phyloP scores from a whole-genome alignment of 73 alveolate species.

The Halteria grandinella region DNA sequence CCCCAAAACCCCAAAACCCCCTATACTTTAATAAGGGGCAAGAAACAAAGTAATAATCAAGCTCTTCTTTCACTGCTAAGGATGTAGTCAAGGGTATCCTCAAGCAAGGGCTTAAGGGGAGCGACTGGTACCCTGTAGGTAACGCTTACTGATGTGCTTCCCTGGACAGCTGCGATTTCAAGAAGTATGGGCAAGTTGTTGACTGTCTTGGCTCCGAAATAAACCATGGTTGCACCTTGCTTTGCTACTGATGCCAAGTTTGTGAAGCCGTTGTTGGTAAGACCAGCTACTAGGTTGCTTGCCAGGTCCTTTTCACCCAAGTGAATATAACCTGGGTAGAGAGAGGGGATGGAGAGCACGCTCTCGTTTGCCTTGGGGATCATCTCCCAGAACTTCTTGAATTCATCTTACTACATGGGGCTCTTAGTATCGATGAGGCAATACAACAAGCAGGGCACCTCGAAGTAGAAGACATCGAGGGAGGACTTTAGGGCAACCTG shows the following conservation, averaged over 20 bases:
- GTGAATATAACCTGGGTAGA: neutral
- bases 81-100: slow-evolving; percentile 26
- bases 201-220: slow-evolving; percentile 50
- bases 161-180: slow-evolving; percentile 51
- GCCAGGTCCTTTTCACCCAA: slow-evolving; percentile 27
- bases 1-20: too few relatives aligned
- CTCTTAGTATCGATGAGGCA: slow-evolving; percentile 51
- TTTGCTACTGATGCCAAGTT: slow-evolving; percentile 11
- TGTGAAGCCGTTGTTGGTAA: slow-evolving; percentile 22
- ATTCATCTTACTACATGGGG: slow-evolving; percentile 41
- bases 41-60: too few relatives aligned
- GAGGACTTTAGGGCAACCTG: slow-evolving; percentile 81
- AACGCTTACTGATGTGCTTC: neutral
- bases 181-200: slow-evolving; percentile 47
- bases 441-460: slow-evolving; percentile 72
- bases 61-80: slow-evolving; percentile 9
- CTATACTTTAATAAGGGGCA: too few relatives aligned
- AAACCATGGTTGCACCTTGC: slow-evolving; percentile 36
- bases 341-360: neutral
- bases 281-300: neutral
- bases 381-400: slow-evolving; percentile 55
- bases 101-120: slow-evolving; percentile 28
- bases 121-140: neutral
- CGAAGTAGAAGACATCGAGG: slow-evolving; percentile 78
- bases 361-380: slow-evolving; percentile 26